These are phyloP conservation scores for Trametes meyenii DNA, from an alignment of 768 basidiomycete genomes.

Conservation along the genomic window DNA sequence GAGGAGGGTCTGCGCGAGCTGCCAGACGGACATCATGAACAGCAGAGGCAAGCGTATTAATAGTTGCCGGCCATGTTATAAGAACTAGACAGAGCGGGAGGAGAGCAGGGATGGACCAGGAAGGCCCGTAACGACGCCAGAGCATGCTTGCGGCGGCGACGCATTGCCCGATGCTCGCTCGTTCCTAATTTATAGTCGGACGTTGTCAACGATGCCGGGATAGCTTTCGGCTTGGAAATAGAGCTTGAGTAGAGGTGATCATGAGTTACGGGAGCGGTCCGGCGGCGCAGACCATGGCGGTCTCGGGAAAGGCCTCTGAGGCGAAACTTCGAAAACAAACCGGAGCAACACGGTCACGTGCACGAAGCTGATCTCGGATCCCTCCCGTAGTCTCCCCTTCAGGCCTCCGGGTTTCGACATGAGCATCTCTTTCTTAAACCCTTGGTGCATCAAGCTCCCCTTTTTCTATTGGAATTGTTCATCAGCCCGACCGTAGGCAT, in stretches of 20 bases:
- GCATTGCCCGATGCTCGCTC: background rate
- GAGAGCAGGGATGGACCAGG: constrained; percentile 25
- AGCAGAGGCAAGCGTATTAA: background rate
- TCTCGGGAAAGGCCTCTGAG: background rate
- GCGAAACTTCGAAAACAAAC: too few species aligned
- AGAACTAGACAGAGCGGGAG: constrained; percentile 19
- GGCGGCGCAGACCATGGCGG: constrained; percentile 9
- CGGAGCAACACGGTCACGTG: too few species aligned
- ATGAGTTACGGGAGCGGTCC: constrained; percentile 4
- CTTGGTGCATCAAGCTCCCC: too few species aligned
- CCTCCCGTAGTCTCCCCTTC: too few species aligned
- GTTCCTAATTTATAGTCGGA: constrained; percentile 5
- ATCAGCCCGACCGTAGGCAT: too few species aligned
- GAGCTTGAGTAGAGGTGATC: background rate
- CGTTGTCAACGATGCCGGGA: background rate
- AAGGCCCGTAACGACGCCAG: constrained; percentile 9
- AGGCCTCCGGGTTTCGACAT: too few species aligned
- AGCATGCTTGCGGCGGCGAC: constrained; percentile 6
- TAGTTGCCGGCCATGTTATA: constrained; percentile 19
- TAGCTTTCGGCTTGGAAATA: background rate
- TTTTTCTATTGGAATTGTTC: too few species aligned
- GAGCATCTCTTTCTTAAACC: too few species aligned
- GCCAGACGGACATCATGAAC: background rate
- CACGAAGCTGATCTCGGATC: too few species aligned
- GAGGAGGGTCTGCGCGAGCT: constrained; percentile 27